phyloP scores from a whole-genome alignment of 148 eudicot genomes.

The Salicornia ramosissima region DNA sequence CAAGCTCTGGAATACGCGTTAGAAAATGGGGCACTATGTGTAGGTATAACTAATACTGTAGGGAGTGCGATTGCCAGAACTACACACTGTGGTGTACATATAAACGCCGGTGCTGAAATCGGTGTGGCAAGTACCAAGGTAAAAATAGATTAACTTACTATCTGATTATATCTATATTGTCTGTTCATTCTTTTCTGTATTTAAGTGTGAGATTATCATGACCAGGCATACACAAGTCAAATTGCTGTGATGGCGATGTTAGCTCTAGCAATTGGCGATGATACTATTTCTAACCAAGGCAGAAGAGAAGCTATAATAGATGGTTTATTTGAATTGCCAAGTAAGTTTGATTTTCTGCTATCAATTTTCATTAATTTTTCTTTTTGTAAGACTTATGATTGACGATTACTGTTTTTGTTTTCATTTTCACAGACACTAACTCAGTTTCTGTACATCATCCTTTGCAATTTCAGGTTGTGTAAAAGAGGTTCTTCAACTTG shows the following conservation, averaged over 20 bases:
- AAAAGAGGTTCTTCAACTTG: constrained; percentile 84
- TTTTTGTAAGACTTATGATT: background rate
- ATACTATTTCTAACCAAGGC: constrained; percentile 71
- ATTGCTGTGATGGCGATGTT: constrained; percentile 98
- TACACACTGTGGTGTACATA: constrained; percentile 93
- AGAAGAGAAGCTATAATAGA: constrained; percentile 83
- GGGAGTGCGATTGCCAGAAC: constrained; percentile 95
- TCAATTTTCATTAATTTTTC: background rate
- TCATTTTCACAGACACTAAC: background rate
- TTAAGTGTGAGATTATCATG: constrained; percentile 6
- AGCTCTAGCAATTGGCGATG: constrained; percentile 88
- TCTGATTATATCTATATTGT: background rate
- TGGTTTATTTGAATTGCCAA: constrained; percentile 78
- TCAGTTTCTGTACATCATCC: background rate
- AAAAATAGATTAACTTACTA: background rate
- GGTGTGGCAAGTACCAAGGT: constrained; percentile 99
- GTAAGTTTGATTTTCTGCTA: constrained; percentile 35
- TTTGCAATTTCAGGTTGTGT: constrained; percentile 52
- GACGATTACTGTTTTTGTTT: background rate
- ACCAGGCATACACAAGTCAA: constrained; percentile 99
- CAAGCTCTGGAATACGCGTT: constrained; percentile 87
- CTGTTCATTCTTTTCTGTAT: constrained; percentile 6
- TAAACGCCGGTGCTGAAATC: constrained; percentile 97
- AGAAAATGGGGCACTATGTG: constrained; percentile 93
- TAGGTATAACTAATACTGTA: constrained; percentile 95